Conservation (phyloP, 2,329 filamentous ascomycete species). For the Aspergillus bombycis region DNA sequence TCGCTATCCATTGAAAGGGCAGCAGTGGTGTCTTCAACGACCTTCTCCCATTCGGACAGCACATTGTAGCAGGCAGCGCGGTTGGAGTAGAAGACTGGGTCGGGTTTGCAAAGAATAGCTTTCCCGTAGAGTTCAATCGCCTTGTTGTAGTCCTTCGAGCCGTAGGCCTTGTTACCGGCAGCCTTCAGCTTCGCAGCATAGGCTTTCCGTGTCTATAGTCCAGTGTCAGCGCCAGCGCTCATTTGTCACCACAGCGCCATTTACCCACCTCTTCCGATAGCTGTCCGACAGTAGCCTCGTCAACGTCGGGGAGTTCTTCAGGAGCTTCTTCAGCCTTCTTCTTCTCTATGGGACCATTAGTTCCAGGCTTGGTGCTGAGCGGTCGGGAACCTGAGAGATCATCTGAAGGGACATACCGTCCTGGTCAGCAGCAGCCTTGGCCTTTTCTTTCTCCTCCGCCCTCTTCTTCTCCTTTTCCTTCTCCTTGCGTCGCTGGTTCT, state of each 20-base stretch:
- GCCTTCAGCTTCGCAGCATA: slow-evolving; percentile 92
- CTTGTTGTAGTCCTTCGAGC: slow-evolving; percentile 87
- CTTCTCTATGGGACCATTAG: slow-evolving; percentile 29
- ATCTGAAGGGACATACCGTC: slow-evolving; percentile 36
- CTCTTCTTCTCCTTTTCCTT: slow-evolving; percentile 52
- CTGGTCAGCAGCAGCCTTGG: slow-evolving; percentile 50
- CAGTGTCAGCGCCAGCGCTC: slow-evolving; percentile 13
- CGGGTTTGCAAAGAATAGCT: slow-evolving; percentile 94
- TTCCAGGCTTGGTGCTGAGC: slow-evolving; percentile 26
- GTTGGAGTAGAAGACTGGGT: slow-evolving; percentile 99
- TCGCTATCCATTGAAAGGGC: slow-evolving; percentile 91
- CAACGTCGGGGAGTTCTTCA: slow-evolving; percentile 71
- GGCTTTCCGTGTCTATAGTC: slow-evolving; percentile 72
- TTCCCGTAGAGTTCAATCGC: slow-evolving; percentile 95
- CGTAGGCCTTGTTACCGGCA: slow-evolving; percentile 94
- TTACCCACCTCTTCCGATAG: slow-evolving; percentile 51
- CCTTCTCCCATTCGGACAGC: slow-evolving; percentile 89
- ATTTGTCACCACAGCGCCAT: background rate
- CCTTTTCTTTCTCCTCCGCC: slow-evolving; percentile 56
- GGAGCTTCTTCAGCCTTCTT: slow-evolving; percentile 53
- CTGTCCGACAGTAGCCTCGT: slow-evolving; percentile 51
- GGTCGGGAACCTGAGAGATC: slow-evolving; percentile 40
- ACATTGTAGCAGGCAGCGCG: slow-evolving; percentile 97
- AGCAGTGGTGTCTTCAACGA: slow-evolving; percentile 94
- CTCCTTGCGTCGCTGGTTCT: slow-evolving; percentile 87